Base-by-base conservation (phyloP, 1,284 basidiomycete genomes). In the Pholiota adiposa region DNA sequence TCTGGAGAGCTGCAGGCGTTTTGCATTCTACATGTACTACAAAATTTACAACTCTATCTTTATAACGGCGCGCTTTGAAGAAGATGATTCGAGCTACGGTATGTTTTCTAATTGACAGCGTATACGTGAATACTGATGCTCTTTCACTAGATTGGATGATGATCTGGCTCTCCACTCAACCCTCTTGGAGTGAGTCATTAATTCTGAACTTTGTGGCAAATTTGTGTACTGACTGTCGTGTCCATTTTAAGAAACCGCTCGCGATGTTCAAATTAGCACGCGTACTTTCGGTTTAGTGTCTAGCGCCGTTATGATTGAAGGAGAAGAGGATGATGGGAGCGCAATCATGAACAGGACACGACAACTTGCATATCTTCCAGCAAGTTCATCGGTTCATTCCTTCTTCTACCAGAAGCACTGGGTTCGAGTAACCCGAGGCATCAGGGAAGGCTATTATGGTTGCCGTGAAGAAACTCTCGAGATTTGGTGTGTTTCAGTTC, bases 51-150 rank as follows among this genome's bases (percentile, higher is more conserved):
- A 81, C 36, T 78, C 79, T 1, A 84, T 90, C 67, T 89, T 85
- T 73, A 73, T 92, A 52, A 87, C 85, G 0, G 86, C 84, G 1
- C 75, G 74, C 33, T 88, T 92, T 59, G 79, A 85, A 1, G 83
- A 85, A 7, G 75, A 82, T 0, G 88, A 92, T 66, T 59, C 71
- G 36, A 79, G 82, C 54, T 88, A 83, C 65, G 77, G 87, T 87
- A 64, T n/a, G 85, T 68, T 9, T 12, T 51, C 25, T 40, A 53
- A 43, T 46, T 38, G 55, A 19, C 27, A 19, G 31, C n/a, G 25
- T n/a, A 19, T 31, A 46, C 19, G 29, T 23, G 44, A 18, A 25
- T 18, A 8, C 31, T 58, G 16, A 23, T 23, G 38, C 63, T 46
- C 40, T 31, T 51, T n/a, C n/a, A 31, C 44, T 58, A 83, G 83